Base-by-base conservation (phyloP, 2,329 filamentous ascomycete species). In the Phyllosticta citribraziliensis region DNA sequence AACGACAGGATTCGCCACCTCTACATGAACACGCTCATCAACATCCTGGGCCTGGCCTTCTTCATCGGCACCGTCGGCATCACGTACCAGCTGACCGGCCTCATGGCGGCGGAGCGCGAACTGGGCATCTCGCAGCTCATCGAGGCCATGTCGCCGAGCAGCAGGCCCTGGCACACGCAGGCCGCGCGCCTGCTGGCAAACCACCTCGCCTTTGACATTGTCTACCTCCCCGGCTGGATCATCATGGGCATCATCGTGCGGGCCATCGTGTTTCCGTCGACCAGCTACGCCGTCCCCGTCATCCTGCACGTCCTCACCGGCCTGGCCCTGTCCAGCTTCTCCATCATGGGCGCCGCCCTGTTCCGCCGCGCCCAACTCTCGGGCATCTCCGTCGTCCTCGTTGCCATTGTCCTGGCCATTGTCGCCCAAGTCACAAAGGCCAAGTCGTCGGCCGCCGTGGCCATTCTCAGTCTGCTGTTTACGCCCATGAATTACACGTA, bases 301-400 rank as follows among this genome's bases (percentile, higher is more conserved):
- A 72, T 79, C 57, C 90, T 88, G 73, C 88, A 91, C 67, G 75
- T 96, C 52, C 76, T 95, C 2, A 78, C 82, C n/a, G 92, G 92
- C 6, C 76, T 95, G 3, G 83, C 91, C 2, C 77, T 96, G 54
- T 84, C 88, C 0, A 94, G 89, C 52, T 88, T 91, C 71, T 89
- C 91, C 1, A 84, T 96, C 59, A 81, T 96, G 51, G 88, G 88
- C 25, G 90, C 88, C 0, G 84, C 88, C 9, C 88, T 96, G 68
- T 97, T 97, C 79, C 88, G 84, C 67, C 92, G 87, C 70, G 87
- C 92, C 0, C 92, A 97, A 72, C 82, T 97, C 3, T 94, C 89
- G 62, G 92, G 93, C 27, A 93, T 95, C 64, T 84, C 85, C 0
- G 82, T 89, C 51, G 87, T 88, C 9, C 86, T 97, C 25, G 75